Evolutionary conservation across 1,284 basidiomycete genomes (phyloP).

Genomic region (Singerocomus inundabilis): DNA sequence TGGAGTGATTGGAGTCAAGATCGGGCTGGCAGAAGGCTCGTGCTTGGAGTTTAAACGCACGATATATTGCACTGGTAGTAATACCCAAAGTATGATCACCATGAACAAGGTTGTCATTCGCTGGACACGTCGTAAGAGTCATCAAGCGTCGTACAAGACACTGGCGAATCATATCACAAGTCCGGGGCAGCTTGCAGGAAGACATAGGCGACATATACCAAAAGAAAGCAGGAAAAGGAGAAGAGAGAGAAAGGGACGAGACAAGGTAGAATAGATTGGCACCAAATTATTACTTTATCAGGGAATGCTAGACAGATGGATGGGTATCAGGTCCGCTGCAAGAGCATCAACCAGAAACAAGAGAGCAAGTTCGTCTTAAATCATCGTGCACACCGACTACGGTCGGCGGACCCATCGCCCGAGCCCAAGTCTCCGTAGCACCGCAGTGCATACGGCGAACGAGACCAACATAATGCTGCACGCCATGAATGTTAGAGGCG

Average conservation of each 20-base stretch:
- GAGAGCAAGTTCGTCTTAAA: not conserved
- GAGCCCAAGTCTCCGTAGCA: slow-evolving; percentile 27
- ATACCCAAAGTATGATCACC: no score
- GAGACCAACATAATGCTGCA: slow-evolving; percentile 30
- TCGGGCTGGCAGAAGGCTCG: no score
- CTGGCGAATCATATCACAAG: not conserved
- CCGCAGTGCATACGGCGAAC: slow-evolving; percentile 27
- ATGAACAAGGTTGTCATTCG: not conserved
- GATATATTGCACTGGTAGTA: no score
- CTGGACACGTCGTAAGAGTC: slow-evolving; percentile 1
- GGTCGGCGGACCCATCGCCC: slow-evolving; percentile 25
- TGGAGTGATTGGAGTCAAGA: no score
- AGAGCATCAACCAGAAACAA: not conserved
- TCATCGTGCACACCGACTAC: slow-evolving; percentile 15
- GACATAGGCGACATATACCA: not conserved
- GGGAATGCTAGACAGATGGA: not conserved
- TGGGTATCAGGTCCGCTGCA: not conserved
- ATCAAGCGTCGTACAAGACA: slow-evolving; percentile 1
- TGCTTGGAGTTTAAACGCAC: no score
- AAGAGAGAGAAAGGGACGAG: no score
- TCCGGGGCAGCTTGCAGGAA: not conserved
- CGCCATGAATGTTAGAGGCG: slow-evolving; percentile 15
- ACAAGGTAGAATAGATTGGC: not conserved
- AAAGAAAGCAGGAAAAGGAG: not conserved
- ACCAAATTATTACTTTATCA: not conserved